Conservation (phyloP, 176 grass and related monocot genomes). For the Paspalum vaginatum region DNA sequence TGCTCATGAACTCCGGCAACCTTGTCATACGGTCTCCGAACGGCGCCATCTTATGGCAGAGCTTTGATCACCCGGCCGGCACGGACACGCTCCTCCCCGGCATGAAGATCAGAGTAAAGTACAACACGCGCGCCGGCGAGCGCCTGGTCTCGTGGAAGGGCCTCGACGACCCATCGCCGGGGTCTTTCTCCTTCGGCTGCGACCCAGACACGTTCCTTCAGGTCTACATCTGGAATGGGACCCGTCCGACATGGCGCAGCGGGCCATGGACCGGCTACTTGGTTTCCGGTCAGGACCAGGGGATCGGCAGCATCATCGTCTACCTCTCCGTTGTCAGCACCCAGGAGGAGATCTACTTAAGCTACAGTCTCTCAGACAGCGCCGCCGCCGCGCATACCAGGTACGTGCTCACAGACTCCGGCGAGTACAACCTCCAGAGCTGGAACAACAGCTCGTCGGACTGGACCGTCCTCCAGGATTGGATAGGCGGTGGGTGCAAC, state of each 20-base stretch:
- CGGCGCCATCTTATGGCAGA: slow-evolving; percentile 42
- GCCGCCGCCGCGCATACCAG: background rate
- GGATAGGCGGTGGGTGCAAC: background rate
- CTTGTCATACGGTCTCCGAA: slow-evolving; percentile 31
- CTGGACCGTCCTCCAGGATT: background rate
- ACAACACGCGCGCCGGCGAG: background rate
- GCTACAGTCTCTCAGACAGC: slow-evolving; percentile 7
- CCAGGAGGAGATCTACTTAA: background rate
- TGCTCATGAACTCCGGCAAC: slow-evolving; percentile 33
- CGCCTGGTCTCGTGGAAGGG: slow-evolving; percentile 36
- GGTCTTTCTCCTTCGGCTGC: background rate
- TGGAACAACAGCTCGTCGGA: slow-evolving; percentile 1
- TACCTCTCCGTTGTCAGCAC: background rate
- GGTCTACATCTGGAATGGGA: slow-evolving; percentile 3
- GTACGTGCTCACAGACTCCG: slow-evolving; percentile 24
- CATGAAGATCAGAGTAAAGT: slow-evolving; percentile 19
- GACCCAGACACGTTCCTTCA: slow-evolving; percentile 19
- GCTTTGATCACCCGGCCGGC: slow-evolving; percentile 41
- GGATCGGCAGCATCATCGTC: background rate
- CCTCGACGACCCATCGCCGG: slow-evolving; percentile 31
- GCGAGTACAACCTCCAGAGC: background rate
- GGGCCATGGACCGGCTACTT: slow-evolving; percentile 35
- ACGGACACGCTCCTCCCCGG: slow-evolving; percentile 46
- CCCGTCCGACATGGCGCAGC: background rate
- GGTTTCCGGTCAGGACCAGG: background rate